A percentile compares a stretch with the other conserved stretches of the same genome.
phyloP scores from a whole-genome alignment of 257 asterid genomes.

The Thymus mandschuricus region DNA sequence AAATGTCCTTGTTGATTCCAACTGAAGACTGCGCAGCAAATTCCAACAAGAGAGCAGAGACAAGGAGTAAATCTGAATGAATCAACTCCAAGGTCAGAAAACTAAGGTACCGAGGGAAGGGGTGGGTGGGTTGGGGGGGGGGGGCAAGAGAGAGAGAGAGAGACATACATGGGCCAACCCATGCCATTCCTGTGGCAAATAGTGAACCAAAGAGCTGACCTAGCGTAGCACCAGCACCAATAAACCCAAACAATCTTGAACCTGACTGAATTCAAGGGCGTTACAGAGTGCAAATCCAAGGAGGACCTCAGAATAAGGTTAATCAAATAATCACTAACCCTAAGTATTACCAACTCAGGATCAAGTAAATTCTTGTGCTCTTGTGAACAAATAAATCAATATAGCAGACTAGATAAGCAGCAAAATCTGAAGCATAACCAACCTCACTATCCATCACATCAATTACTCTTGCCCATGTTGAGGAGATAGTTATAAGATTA shows the following conservation, averaged over 20 bases:
- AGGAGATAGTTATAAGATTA: constrained; percentile 95
- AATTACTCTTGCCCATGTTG: constrained; percentile 98
- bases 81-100: constrained; percentile 30
- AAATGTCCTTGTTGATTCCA: constrained; percentile 67
- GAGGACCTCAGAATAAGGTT: constrained; percentile 27
- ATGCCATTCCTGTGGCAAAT: constrained; percentile 92
- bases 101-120: neutral
- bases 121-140: too few relatives aligned
- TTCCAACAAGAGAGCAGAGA: constrained; percentile 93
- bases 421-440: constrained; percentile 37
- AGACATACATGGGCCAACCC: constrained; percentile 95
- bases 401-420: constrained; percentile 24
- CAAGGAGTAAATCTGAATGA: constrained; percentile 83
- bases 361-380: constrained; percentile 22
- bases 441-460: constrained; percentile 99
- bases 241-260: constrained; percentile 98
- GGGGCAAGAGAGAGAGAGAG: constrained; percentile 22
- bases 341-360: constrained; percentile 1
- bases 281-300: constrained; percentile 39
- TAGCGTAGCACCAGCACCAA: constrained; percentile 99
- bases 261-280: constrained; percentile 90
- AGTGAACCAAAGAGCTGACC: constrained; percentile 98
- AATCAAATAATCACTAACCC: constrained; percentile 13
- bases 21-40: constrained; percentile 85
- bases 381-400: constrained; percentile 16